These are phyloP conservation scores for Elsinoe ampelina DNA, from an alignment of 2,329 filamentous ascomycete genomes.

Conservation along the genomic window DNA sequence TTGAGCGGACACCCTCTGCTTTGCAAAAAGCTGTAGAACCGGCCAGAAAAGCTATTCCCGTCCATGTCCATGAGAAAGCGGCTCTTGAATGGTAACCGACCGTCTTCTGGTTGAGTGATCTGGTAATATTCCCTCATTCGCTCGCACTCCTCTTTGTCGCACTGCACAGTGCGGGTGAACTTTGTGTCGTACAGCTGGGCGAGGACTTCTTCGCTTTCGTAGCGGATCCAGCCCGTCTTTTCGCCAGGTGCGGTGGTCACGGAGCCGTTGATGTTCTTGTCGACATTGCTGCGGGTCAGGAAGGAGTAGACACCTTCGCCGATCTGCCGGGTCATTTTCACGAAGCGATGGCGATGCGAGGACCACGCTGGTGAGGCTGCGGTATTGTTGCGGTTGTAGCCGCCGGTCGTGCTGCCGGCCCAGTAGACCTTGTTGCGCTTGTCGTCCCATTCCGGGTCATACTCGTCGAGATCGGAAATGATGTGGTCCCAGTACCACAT, in stretches of 20 bases:
- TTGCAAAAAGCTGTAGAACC: constrained; percentile 44
- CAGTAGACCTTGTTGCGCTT: constrained; percentile 48
- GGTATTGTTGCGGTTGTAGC: constrained; percentile 19
- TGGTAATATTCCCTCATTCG: constrained; percentile 19
- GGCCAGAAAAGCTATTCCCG: constrained; percentile 48
- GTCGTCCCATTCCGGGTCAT: constrained; percentile 40
- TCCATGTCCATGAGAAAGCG: constrained; percentile 45
- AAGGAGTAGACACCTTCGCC: constrained; percentile 18
- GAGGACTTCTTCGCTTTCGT: constrained; percentile 24
- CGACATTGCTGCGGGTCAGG: constrained; percentile 13
- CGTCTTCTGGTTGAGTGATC: background rate
- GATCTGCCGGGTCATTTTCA: constrained; percentile 27
- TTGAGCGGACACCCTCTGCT: constrained; percentile 43
- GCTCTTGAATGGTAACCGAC: constrained; percentile 18
- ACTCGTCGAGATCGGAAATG: constrained; percentile 33
- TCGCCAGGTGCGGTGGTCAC: constrained; percentile 6
- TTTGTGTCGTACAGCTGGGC: constrained; percentile 37
- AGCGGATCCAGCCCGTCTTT: constrained; percentile 8
- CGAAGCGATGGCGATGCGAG: constrained; percentile 36
- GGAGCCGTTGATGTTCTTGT: background rate
- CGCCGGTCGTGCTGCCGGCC: constrained; percentile 49
- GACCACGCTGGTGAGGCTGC: constrained; percentile 29
- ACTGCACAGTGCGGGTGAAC: constrained; percentile 42
- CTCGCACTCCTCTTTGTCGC: constrained; percentile 29
- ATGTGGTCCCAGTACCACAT: constrained; percentile 33